Evolutionary conservation across 306 rosid species (phyloP), one percentile per base, ranked within the genome.

Genomic region (Fagus sylvatica): DNA sequence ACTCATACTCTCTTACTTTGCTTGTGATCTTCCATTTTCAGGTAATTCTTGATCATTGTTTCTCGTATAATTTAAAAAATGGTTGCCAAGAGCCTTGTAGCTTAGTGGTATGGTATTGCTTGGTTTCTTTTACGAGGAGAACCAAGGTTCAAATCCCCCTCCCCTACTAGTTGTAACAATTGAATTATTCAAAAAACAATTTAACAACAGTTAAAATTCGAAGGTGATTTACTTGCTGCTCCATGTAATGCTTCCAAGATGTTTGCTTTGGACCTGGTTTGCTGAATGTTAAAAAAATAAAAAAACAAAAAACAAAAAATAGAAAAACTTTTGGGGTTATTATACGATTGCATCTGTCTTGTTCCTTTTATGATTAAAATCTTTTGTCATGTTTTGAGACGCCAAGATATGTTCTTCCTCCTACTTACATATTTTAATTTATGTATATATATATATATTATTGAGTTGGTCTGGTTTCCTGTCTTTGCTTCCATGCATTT

Each of bases 21-120:
- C 96, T 94, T 53, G 96, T 90, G 76, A 74, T 94, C 68, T 94
- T 94, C 86, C 96, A 91, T 80, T 90, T 94, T 74, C 97, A 94
- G 98, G 98, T 94, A 74, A 75, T 55, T 41, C 43, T 41, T 74
- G 60, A 57, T 79, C 78, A 65, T 75, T 32, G 10, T 43, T 43
- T 43, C 12, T 43, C 51, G 10, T 28, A 12, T 17, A 28, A 49
- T 8, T 28, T 3, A 1, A n/a, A 10, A n/a, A n/a, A 10, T 55
- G 43, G 68, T 69, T 51, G n/a, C n/a, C n/a, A n/a, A n/a, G n/a
- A n/a, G n/a, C n/a, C n/a, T n/a, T n/a, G n/a, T n/a, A n/a, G n/a
- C n/a, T n/a, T n/a, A n/a, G n/a, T n/a, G n/a, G n/a, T n/a, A n/a
- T n/a, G n/a, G n/a, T n/a, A n/a, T n/a, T n/a, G n/a, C n/a, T n/a